A percentile compares a stretch with the other conserved stretches of the same genome.
Conservation (phyloP, 1,284 basidiomycete genomes). For the Malassezia dermatis region DNA sequence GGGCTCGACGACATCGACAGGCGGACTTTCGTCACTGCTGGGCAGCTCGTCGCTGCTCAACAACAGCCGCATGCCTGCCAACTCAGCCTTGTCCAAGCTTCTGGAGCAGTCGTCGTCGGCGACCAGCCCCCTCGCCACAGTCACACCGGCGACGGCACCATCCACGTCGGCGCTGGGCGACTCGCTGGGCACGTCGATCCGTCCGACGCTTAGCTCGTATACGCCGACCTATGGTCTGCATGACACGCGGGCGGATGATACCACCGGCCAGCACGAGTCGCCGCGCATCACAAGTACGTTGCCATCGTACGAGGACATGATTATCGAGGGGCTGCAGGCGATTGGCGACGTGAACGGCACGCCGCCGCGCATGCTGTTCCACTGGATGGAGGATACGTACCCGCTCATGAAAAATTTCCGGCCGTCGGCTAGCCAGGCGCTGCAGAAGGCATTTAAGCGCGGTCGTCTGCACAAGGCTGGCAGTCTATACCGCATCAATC, state of each 20-base stretch:
- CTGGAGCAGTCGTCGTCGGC: slow-evolving; percentile 5
- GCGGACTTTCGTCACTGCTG: slow-evolving; percentile 10
- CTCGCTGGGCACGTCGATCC: not conserved
- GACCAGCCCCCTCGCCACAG: not conserved
- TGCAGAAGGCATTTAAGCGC: slow-evolving; percentile 43
- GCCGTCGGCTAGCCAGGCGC: slow-evolving; percentile 41
- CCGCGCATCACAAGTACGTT: slow-evolving; percentile 25
- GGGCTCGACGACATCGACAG: not conserved
- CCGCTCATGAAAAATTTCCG: slow-evolving; percentile 44
- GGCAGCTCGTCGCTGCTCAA: not conserved
- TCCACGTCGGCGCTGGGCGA: not conserved
- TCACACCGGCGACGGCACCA: not conserved
- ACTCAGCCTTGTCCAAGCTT: slow-evolving; percentile 13
- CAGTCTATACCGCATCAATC: slow-evolving; percentile 40
- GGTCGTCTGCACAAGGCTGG: slow-evolving; percentile 41
- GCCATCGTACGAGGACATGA: slow-evolving; percentile 42
- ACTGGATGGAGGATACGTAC: slow-evolving; percentile 41
- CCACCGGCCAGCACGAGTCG: not conserved
- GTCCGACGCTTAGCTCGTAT: not conserved
- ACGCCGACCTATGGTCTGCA: slow-evolving; percentile 5
- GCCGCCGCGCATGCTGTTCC: slow-evolving; percentile 33
- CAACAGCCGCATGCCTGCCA: slow-evolving; percentile 3
- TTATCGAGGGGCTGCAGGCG: slow-evolving; percentile 32
- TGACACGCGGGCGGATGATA: not conserved
- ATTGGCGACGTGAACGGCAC: slow-evolving; percentile 25